Percentiles rank a stretch among this genome's conserved stretches.
Evolutionary conservation across 495 filamentous ascomycete genomes (phyloP).

Genomic region (Astrothelium subdiscretum): DNA sequence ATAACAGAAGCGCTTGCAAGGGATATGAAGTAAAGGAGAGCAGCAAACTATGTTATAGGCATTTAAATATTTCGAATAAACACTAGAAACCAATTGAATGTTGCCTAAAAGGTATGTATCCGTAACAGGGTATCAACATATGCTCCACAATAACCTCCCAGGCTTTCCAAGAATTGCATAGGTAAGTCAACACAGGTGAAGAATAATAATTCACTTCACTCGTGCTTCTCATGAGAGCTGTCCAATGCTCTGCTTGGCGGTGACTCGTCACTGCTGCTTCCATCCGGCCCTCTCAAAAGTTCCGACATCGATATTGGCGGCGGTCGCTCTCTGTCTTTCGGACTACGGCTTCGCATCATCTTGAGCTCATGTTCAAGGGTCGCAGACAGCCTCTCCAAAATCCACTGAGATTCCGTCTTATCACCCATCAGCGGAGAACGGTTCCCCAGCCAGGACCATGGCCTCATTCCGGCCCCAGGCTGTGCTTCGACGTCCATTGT

Average conservation of each 20-base stretch:
- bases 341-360: conserved; percentile 12
- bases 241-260: background rate
- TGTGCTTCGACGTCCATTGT: conserved; percentile 10
- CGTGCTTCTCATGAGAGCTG: background rate
- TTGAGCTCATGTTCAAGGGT: conserved; percentile 53
- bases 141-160: background rate
- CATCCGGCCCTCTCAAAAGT: background rate
- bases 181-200: background rate
- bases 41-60: too few relatives aligned
- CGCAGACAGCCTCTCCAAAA: conserved; percentile 53
- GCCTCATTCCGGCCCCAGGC: conserved; percentile 16
- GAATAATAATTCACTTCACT: background rate
- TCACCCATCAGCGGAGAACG: conserved; percentile 62
- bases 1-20: too few relatives aligned
- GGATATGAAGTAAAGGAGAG: too few relatives aligned
- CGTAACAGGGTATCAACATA: background rate
- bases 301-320: background rate
- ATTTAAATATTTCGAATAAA: too few relatives aligned
- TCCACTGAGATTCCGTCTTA: conserved; percentile 68
- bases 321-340: background rate
- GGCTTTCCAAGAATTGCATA: background rate
- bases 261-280: background rate
- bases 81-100: too few relatives aligned
- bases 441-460: conserved; percentile 71
- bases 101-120: too few relatives aligned